phyloP scores from a whole-genome alignment of 2,329 filamentous ascomycete species.

The Calonectria hongkongensis region DNA sequence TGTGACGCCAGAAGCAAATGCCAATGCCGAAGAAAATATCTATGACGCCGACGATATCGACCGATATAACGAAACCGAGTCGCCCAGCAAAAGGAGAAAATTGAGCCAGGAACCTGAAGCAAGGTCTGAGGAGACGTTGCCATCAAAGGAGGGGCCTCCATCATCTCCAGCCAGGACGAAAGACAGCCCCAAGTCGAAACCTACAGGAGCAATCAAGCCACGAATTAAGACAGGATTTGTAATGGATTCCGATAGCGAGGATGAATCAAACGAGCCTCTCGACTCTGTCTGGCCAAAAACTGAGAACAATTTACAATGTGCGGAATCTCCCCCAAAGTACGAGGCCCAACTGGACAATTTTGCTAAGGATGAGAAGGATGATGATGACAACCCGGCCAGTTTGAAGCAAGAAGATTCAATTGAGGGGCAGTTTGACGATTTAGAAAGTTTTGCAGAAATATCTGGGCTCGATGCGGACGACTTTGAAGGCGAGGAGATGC shows the following conservation, averaged over 20 bases:
- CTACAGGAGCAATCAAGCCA: conserved; percentile 49
- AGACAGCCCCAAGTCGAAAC: conserved; percentile 41
- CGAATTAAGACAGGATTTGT: conserved; percentile 74
- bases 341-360: conserved; percentile 48
- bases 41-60: conserved; percentile 54
- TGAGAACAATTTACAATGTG: conserved; percentile 46
- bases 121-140: conserved; percentile 6
- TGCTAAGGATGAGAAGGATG: conserved; percentile 50
- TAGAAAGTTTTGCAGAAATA: conserved; percentile 63
- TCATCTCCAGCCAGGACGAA: conserved; percentile 59
- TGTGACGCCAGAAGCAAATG: conserved; percentile 45
- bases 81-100: conserved; percentile 57
- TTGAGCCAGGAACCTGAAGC: conserved; percentile 50
- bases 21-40: conserved; percentile 53
- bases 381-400: conserved; percentile 40
- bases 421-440: conserved; percentile 59
- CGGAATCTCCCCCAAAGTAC: conserved; percentile 47
- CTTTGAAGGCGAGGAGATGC: conserved; percentile 78
- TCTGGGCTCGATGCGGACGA: conserved; percentile 74
- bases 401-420: conserved; percentile 58
- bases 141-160: conserved; percentile 50
- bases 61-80: conserved; percentile 60
- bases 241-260: conserved; percentile 79
- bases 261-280: conserved; percentile 51
- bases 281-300: conserved; percentile 27